phyloP scores from a whole-genome alignment of 208 protist genomes.

The Leishmania amazonensis region DNA sequence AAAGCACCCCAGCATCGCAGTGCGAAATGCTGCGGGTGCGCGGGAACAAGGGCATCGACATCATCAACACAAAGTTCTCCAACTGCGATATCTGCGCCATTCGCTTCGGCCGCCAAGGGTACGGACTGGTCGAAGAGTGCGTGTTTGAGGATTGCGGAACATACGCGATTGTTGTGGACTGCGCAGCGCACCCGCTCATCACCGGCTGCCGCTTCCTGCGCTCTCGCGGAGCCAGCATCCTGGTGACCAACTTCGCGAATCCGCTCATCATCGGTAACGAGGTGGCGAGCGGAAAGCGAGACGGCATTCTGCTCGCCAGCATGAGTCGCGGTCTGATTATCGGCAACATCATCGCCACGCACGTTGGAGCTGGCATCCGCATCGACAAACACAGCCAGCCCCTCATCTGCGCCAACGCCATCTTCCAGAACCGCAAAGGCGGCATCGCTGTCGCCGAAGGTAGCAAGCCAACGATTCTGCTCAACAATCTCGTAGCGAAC shows the following conservation, averaged over 20 bases:
- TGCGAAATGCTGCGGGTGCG: constrained; percentile 60
- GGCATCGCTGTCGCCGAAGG: constrained; percentile 44
- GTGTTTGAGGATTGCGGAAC: constrained; percentile 75
- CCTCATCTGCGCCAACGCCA: constrained; percentile 66
- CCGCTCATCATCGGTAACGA: constrained; percentile 88
- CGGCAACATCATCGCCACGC: constrained; percentile 72
- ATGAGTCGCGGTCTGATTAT: constrained; percentile 72
- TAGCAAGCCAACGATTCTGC: constrained; percentile 59
- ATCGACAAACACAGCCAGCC: constrained; percentile 52
- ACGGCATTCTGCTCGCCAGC: constrained; percentile 61
- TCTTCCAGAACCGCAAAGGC: constrained; percentile 51
- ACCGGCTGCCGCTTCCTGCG: constrained; percentile 77
- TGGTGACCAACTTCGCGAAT: constrained; percentile 78
- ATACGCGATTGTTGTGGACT: constrained; percentile 74
- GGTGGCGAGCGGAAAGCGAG: constrained; percentile 49
- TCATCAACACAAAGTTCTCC: constrained; percentile 77
- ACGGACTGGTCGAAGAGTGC: constrained; percentile 84
- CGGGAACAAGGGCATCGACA: constrained; percentile 68
- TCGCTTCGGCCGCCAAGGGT: constrained; percentile 69
- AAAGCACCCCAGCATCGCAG: constrained; percentile 10
- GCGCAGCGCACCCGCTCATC: constrained; percentile 78
- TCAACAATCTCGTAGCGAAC: constrained; percentile 71
- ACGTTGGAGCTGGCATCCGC: constrained; percentile 51
- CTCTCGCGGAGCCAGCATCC: constrained; percentile 61
- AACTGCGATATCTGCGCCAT: constrained; percentile 75